A percentile compares a stretch with the other conserved stretches of the same genome.
These are phyloP conservation scores for Pelargonium nanum DNA, from an alignment of 345 rosid genomes.

Conservation along the genomic window DNA sequence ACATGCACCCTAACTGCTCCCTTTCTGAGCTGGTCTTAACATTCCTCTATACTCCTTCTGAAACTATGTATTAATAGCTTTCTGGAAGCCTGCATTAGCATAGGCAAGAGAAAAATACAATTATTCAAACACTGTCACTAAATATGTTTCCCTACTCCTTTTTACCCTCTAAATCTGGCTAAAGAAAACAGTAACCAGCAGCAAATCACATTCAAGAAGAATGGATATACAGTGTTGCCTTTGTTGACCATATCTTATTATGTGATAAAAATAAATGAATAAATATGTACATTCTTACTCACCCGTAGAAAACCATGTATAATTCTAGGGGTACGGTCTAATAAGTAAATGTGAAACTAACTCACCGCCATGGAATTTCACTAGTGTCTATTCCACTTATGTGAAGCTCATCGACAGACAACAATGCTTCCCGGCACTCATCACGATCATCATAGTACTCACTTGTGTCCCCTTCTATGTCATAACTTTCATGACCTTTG, in stretches of 20 bases:
- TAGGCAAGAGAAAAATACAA: conserved; percentile 8
- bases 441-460: conserved; percentile 86
- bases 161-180: neutral
- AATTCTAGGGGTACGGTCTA: neutral
- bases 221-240: neutral
- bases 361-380: conserved; percentile 98
- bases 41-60: neutral
- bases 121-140: neutral
- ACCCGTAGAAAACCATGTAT: conserved; percentile 4
- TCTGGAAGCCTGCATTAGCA: conserved; percentile 66
- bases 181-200: neutral
- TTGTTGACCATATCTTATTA: neutral
- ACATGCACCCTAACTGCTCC: neutral
- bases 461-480: conserved; percentile 73
- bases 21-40: neutral
- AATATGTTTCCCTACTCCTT: neutral
- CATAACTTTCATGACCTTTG: conserved; percentile 79
- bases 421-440: conserved; percentile 89
- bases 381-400: conserved; percentile 95
- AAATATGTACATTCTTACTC: conserved; percentile 2
- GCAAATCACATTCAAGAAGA: neutral
- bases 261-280: neutral
- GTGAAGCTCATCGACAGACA: conserved; percentile 89
- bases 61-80: conserved; percentile 47
- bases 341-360: conserved; percentile 8